A percentile compares a stretch with the other conserved stretches of the same genome.
These are phyloP conservation scores for Paracoccidioides brasiliensis DNA, from an alignment of 2,329 filamentous ascomycete genomes.

Conservation along the genomic window DNA sequence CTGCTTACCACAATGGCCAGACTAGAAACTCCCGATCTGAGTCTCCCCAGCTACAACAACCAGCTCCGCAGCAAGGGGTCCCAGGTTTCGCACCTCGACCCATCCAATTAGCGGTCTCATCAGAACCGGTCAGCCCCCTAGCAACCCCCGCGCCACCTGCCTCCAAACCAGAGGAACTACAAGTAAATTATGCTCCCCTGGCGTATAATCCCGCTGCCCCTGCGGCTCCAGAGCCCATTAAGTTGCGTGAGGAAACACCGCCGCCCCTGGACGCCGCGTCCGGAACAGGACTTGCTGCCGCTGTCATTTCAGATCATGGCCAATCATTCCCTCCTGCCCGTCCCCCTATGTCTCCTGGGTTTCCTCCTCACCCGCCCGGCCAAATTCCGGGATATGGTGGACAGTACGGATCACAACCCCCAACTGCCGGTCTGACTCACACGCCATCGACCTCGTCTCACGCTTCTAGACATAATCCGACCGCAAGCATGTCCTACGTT, in stretches of 20 bases:
- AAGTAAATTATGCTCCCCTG: slow-evolving; percentile 36
- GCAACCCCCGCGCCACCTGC: slow-evolving; percentile 3
- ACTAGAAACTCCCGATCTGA: slow-evolving; percentile 27
- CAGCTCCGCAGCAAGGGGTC: slow-evolving; percentile 12
- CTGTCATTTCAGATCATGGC: slow-evolving; percentile 27
- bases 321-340: slow-evolving; percentile 21
- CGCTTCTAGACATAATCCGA: slow-evolving; percentile 16
- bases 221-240: slow-evolving; percentile 51
- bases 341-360: slow-evolving; percentile 14
- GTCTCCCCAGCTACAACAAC: slow-evolving; percentile 10
- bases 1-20: slow-evolving; percentile 34
- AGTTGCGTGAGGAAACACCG: slow-evolving; percentile 53
- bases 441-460: slow-evolving; percentile 16
- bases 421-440: slow-evolving; percentile 21
- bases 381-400: slow-evolving; percentile 3
- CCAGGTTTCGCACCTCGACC: slow-evolving; percentile 15
- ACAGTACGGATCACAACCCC: slow-evolving; percentile 24
- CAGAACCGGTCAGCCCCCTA: slow-evolving; percentile 9
- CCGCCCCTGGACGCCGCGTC: slow-evolving; percentile 44
- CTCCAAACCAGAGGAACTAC: slow-evolving; percentile 13
- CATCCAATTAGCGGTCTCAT: slow-evolving; percentile 11
- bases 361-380: slow-evolving; percentile 12
- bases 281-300: slow-evolving; percentile 34
- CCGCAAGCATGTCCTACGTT: slow-evolving; percentile 19
- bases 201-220: slow-evolving; percentile 56